phyloP scores from a whole-genome alignment of 2,329 filamentous ascomycete species.

The Aspergillus felis region DNA sequence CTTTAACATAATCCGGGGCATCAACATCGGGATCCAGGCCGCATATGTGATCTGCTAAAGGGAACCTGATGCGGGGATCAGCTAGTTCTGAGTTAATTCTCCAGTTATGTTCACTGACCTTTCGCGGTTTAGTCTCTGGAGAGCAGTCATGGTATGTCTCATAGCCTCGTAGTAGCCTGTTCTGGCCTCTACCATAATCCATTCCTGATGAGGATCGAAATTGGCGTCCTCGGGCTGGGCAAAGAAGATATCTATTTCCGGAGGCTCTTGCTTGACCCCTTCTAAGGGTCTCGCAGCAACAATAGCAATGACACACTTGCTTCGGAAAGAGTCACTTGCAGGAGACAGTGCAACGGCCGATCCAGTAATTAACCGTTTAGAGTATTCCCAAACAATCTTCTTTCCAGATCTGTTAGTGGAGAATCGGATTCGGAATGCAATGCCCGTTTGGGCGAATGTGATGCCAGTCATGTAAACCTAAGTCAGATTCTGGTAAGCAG shows the following conservation, averaged over 20 bases:
- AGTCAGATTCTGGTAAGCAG: neutral
- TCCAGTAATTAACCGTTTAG: conserved; percentile 54
- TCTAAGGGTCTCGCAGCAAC: conserved; percentile 66
- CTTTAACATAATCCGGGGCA: conserved; percentile 51
- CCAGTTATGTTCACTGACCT: conserved; percentile 25
- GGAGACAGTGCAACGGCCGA: conserved; percentile 55
- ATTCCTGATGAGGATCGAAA: conserved; percentile 65
- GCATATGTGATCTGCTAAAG: conserved; percentile 43
- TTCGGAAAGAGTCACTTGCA: conserved; percentile 57
- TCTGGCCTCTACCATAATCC: conserved; percentile 75
- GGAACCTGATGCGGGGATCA: conserved; percentile 34
- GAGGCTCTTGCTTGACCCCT: conserved; percentile 62
- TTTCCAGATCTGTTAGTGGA: conserved; percentile 63
- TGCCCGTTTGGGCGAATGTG: conserved; percentile 58
- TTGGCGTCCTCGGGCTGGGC: conserved; percentile 55
- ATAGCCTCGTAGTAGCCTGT: conserved; percentile 72
- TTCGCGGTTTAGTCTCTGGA: conserved; percentile 63
- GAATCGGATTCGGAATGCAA: conserved; percentile 67
- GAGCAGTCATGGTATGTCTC: conserved; percentile 66
- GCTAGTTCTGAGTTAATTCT: neutral
- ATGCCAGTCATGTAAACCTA: conserved; percentile 66
- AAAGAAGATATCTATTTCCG: conserved; percentile 74
- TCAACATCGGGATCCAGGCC: conserved; percentile 37
- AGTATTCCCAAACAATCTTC: conserved; percentile 64
- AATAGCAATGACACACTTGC: conserved; percentile 64